These are phyloP conservation scores for Beverwykella pulmonaria DNA, from an alignment of 495 filamentous ascomycete species.

Conservation along the genomic window DNA sequence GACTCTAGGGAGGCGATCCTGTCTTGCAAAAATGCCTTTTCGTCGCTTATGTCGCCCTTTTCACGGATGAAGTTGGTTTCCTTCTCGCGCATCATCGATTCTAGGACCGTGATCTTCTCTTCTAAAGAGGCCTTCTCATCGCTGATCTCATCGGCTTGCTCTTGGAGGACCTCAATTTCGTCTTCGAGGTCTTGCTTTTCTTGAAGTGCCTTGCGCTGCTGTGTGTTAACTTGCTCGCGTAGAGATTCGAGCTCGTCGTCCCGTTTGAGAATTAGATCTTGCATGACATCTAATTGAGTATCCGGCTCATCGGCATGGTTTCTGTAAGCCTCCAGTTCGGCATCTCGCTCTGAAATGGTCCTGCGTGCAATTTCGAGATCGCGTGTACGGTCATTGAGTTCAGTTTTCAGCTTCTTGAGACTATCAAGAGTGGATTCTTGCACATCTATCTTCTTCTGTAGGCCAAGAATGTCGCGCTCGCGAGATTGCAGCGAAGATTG, in stretches of 20 bases:
- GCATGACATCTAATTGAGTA: conserved; percentile 36
- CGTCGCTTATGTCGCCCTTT: conserved; percentile 39
- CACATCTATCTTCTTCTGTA: conserved; percentile 35
- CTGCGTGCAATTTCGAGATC: conserved; percentile 32
- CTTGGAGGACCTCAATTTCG: conserved; percentile 51
- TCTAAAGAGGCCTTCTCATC: conserved; percentile 54
- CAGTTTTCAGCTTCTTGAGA: conserved; percentile 25
- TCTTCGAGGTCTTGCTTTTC: conserved; percentile 48
- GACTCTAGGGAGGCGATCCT: conserved; percentile 37
- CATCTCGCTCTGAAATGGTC: conserved; percentile 24
- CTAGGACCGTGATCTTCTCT: conserved; percentile 58
- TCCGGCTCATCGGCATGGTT: conserved; percentile 27
- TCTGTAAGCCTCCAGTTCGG: conserved; percentile 32
- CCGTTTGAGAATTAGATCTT: conserved; percentile 32
- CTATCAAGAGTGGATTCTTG: conserved; percentile 43
- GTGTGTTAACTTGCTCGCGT: conserved; percentile 21
- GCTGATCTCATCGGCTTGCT: conserved; percentile 45
- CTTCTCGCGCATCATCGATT: conserved; percentile 53
- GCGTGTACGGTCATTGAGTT: conserved; percentile 27
- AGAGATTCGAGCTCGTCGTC: conserved; percentile 37
- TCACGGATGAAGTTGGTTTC: conserved; percentile 28
- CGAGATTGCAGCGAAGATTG: conserved; percentile 23
- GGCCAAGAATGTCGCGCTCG: conserved; percentile 23
- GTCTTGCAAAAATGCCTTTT: conserved; percentile 31
- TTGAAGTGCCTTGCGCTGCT: conserved; percentile 11